Evolutionary conservation across 169 alveolate species (phyloP), one percentile per base, ranked within the genome.

Genomic region (Sarcocystis neurona): DNA sequence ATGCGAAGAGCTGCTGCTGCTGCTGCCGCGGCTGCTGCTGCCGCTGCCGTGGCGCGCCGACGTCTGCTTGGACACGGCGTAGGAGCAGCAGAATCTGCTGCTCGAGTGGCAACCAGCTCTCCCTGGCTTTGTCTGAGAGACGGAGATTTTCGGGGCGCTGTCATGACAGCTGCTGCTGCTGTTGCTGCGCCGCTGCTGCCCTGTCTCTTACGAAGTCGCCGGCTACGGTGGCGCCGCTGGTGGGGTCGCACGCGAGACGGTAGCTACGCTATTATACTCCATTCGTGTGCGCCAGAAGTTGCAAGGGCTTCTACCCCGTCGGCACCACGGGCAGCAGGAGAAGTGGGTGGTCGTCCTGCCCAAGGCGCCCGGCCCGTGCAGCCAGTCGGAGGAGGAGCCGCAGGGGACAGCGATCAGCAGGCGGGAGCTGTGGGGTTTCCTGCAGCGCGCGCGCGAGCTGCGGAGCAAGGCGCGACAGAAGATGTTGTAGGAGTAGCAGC

Each of bases 221-320:
- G 10, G 12, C n/a, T 72, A 20, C 8, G 58, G 12, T 72, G 82
- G 82, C 82, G 56, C 37, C 50, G 82, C 1, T 72, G 50, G 56
- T 72, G 82, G 82, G 82, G 82, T 1, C 47, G 32, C 56, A 72
- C 82, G 10, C 82, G 34, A 2, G 82, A 72, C 53, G 82, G 82
- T 8, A 72, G 82, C 53, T 72, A 23, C 82, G 56, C 32, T 39
- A 23, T 72, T 56, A 18, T 72, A 30, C 32, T 72, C 34, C 82
- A 72, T 39, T 72, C 82, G 30, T n/a, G 41, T 1, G 58, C 10
- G n/a, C 82, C 1, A 2, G 20, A 30, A 18, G 44, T 1, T 6
- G 60, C 60, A 48, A 15, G 27, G 15, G 60, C 27, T 15, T 48
- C 60, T 10, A 15, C 27, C 60, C 27, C 60, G 15, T n/a, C n/a